Evolutionary conservation across 805 yeast genomes (phyloP).

Genomic region (Trichomonascus vanleenenianus): DNA sequence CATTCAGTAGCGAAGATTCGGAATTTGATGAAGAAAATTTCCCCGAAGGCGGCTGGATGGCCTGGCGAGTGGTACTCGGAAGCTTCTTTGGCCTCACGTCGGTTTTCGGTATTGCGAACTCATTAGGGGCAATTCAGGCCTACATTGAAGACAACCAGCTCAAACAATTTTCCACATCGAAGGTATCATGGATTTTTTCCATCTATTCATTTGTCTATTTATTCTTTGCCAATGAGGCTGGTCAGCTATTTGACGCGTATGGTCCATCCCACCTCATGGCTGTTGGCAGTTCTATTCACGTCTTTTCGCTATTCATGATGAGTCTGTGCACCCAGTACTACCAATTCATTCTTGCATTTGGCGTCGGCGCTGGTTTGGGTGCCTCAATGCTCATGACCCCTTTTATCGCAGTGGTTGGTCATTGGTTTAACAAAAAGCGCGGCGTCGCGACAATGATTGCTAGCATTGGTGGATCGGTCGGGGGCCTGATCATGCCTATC

Average conservation of each 20-base stretch:
- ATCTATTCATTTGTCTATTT: conserved; percentile 44
- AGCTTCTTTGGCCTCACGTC: conserved; percentile 48
- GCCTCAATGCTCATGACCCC: conserved; percentile 56
- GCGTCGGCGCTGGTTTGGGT: conserved; percentile 50
- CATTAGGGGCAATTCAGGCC: conserved; percentile 56
- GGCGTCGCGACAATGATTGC: conserved; percentile 51
- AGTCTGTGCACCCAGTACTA: conserved; percentile 46
- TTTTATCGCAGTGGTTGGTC: conserved; percentile 51
- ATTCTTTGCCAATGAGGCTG: conserved; percentile 43
- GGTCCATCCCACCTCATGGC: conserved; percentile 41
- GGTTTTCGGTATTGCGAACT: conserved; percentile 48
- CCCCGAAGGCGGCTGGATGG: conserved; percentile 51
- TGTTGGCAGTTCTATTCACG: conserved; percentile 38
- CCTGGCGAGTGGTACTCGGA: conserved; percentile 52
- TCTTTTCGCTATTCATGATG: conserved; percentile 48
- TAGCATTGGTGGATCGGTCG: conserved; percentile 48
- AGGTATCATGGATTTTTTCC: conserved; percentile 60
- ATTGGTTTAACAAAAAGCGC: conserved; percentile 55
- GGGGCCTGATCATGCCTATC: conserved; percentile 49
- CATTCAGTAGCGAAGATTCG: too few relatives aligned
- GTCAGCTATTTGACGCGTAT: conserved; percentile 53
- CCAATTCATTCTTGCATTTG: conserved; percentile 57
- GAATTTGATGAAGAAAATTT: too few relatives aligned
- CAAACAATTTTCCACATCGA: conserved; percentile 35
- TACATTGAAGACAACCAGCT: conserved; percentile 52